These are phyloP conservation scores for Metarhizium humberi DNA, from an alignment of 2,329 filamentous ascomycete species.

Conservation along the genomic window DNA sequence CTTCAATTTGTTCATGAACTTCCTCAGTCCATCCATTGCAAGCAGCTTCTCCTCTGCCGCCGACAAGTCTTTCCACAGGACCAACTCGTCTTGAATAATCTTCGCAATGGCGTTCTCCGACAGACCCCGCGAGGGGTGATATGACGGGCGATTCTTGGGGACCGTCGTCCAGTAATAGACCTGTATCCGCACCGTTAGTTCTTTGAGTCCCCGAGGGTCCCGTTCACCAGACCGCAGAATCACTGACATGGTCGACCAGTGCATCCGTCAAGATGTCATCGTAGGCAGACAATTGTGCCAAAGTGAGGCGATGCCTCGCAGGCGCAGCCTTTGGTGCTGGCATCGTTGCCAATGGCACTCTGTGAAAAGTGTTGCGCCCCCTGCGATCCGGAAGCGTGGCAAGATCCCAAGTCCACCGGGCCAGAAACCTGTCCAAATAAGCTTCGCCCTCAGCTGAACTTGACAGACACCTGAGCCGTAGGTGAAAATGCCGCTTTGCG, in stretches of 20 bases:
- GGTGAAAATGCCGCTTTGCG: neutral
- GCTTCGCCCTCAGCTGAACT: neutral
- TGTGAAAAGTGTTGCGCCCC: neutral
- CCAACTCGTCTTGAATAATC: constrained; percentile 55
- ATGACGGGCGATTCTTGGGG: constrained; percentile 84
- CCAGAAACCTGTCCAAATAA: neutral
- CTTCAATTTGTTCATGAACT: constrained; percentile 58
- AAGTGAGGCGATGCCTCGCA: constrained; percentile 63
- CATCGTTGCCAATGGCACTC: constrained; percentile 15
- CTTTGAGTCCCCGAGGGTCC: neutral
- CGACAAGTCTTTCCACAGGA: constrained; percentile 63
- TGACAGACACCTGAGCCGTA: neutral
- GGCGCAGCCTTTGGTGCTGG: constrained; percentile 25
- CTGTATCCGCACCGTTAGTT: constrained; percentile 35
- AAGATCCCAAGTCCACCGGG: neutral
- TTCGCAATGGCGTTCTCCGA: constrained; percentile 52
- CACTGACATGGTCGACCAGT: constrained; percentile 83
- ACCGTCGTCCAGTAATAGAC: constrained; percentile 95
- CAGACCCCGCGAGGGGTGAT: constrained; percentile 74
- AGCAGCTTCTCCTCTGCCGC: constrained; percentile 66
- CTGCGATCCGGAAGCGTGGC: neutral
- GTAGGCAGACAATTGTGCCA: constrained; percentile 82
- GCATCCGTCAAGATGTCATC: constrained; percentile 95
- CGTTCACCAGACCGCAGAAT: neutral
- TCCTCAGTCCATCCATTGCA: constrained; percentile 61